phyloP scores from a whole-genome alignment of 2,329 filamentous ascomycete genomes.

The Alternaria triticimaculans region DNA sequence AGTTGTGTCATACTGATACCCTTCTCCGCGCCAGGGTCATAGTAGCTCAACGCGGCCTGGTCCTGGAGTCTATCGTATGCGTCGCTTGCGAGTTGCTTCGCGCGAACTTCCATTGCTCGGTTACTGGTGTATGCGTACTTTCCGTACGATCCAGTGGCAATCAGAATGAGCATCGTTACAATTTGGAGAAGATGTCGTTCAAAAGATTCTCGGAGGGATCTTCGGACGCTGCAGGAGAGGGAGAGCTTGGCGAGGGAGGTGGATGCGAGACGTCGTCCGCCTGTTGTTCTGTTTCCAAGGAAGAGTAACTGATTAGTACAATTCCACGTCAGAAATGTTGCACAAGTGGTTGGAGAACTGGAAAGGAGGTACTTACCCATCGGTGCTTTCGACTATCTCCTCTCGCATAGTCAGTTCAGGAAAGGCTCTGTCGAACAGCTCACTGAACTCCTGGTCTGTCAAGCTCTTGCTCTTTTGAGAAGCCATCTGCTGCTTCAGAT shows the following conservation, averaged over 20 bases:
- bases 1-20: conserved; percentile 89
- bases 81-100: conserved; percentile 84
- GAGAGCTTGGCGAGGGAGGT: conserved; percentile 91
- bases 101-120: conserved; percentile 70
- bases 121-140: conserved; percentile 68
- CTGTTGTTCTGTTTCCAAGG: conserved; percentile 75
- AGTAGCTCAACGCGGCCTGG: conserved; percentile 80
- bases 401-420: conserved; percentile 71
- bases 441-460: conserved; percentile 87
- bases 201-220: conserved; percentile 79
- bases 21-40: conserved; percentile 69
- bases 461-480: conserved; percentile 82
- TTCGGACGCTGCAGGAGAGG: conserved; percentile 79
- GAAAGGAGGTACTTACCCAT: conserved; percentile 60
- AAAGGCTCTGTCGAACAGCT: conserved; percentile 78
- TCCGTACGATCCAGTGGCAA: conserved; percentile 61
- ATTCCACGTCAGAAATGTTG: conserved; percentile 36
- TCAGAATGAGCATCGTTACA: conserved; percentile 65
- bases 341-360: conserved; percentile 27
- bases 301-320: conserved; percentile 85
- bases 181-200: conserved; percentile 86
- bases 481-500: conserved; percentile 78
- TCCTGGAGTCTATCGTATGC: conserved; percentile 82
- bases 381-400: conserved; percentile 63
- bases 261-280: conserved; percentile 73